phyloP scores from a whole-genome alignment of 495 filamentous ascomycete genomes.

The Neurospora cerealis region DNA sequence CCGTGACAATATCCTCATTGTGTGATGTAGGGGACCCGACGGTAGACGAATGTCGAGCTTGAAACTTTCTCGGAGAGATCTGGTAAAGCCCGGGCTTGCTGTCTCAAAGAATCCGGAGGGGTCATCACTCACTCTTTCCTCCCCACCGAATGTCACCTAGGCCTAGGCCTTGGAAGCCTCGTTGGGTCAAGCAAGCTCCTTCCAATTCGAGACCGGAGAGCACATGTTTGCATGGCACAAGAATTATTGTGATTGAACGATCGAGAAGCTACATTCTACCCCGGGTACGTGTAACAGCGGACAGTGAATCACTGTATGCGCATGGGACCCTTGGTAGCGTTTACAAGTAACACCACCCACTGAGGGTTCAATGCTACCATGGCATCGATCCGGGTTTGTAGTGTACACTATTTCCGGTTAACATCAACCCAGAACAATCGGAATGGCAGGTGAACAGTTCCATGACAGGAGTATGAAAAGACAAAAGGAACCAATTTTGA shows the following conservation, averaged over 20 bases:
- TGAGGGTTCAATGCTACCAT: not conserved
- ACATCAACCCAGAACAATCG: not conserved
- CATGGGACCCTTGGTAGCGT: not conserved
- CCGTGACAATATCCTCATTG: not conserved
- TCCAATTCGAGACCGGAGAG: not conserved
- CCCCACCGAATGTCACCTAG: not conserved
- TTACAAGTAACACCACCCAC: too few relatives aligned
- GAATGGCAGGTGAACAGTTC: not conserved
- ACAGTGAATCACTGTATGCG: not conserved
- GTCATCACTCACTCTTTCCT: not conserved
- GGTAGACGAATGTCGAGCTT: not conserved
- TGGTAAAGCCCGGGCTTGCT: not conserved
- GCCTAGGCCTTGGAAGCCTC: not conserved
- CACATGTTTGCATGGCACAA: not conserved
- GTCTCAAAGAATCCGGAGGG: not conserved
- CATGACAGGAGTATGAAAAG: not conserved
- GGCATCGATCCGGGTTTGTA: not conserved
- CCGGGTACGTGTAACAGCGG: not conserved
- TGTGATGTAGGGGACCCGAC: not conserved
- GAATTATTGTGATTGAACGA: not conserved
- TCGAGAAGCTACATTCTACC: not conserved
- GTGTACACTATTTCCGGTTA: not conserved
- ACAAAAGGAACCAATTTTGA: not conserved
- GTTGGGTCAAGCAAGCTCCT: not conserved
- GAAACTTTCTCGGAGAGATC: not conserved